Base-by-base conservation (phyloP, 192 early-diverging fungal species). In the Backusella sp. region DNA sequence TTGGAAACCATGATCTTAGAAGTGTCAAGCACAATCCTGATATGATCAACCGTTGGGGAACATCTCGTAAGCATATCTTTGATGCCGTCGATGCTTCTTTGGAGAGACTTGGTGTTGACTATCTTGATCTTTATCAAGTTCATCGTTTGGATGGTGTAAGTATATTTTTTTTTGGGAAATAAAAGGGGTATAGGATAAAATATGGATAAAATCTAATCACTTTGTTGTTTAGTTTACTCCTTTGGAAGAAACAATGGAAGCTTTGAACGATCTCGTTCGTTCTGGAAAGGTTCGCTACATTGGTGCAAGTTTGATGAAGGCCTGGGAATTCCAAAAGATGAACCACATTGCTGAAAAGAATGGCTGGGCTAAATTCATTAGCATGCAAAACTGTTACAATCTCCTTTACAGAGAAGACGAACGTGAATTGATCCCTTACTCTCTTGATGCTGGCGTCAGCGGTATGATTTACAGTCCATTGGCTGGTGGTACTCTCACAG, bases 61-160 rank as follows among this genome's bases (percentile, higher is more conserved):
- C 95, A 17, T 93, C 91, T 3, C 87, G 93, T 52, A 96, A 96
- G 72, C 92, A 96, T 79, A 91, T 96, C 21, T 84, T 94, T 72
- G 93, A 96, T 70, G 92, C 92, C n/a, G 83, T 91, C 12, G 86
- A 92, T 19, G 93, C 92, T 2, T 90, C 86, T 17, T 83, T 94
- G 39, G 84, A 88, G 49, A 85, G 94, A 8, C 76, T 94, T 66
- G 82, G 87, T 37, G 72, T 94, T n/a, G 91, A 91, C 19, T 91
- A 94, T 79, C 86, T 92, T 36, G 89, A 94, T 82, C 79, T 94
- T 36, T 82, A 93, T 42, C 91, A 90, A 73, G 91, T 92, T 35
- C 94, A 96, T 79, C 84, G 94, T 15, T 92, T 90, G 11, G 93
- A 74, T 65, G 26, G 19, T 36, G 77, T 74, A 65, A 74, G 49